Base-by-base conservation (phyloP, 495 filamentous ascomycete genomes). In the Penicillium manginii region DNA sequence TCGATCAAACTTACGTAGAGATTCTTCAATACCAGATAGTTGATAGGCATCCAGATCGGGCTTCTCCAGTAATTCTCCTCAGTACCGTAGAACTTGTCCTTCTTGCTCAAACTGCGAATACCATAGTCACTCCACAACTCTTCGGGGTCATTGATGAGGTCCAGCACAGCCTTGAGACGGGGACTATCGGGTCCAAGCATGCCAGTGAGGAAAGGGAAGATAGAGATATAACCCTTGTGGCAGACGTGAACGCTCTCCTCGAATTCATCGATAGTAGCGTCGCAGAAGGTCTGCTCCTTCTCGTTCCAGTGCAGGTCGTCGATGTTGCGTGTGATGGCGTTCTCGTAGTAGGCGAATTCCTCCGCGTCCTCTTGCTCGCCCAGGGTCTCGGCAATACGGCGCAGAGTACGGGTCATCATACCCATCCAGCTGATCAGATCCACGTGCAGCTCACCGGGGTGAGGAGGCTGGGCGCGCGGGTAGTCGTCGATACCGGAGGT, bases 11-110 rank as follows among this genome's bases (percentile, higher is more conserved):
- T 74, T 83, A 96, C 93, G 52, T 90, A 79, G n/a, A 98, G 84
- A 65, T 89, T 84, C 62, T 84, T 82, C 53, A 98, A 79, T 39
- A 89, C 88, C 54, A 98, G 78, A 65, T 97, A 98, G 71, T 98
- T 98, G 56, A 98, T 96, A 64, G 96, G 97, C 58, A 98, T 90
- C 94, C 94, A 98, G 4, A 98, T 81, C 7, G 94, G 94, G 54
- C 92, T 91, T 52, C 92, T 81, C 94, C 94, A 98, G 77, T 98
- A 98, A 64, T 98, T 97, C 80, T 98, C 94, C 3, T 80, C 91
- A 1, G 91, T 96, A 17, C 86, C 91, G 66, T 96, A 97, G 62
- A 89, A 83, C 67, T 88, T 82, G 59, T 94, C 89, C 57, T 83
- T 84, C 78, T 89, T 89, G 72, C 92, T 96, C 72, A 98, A 69